Base-by-base conservation (phyloP, 2,329 filamentous ascomycete genomes). In the Penicillium sp. region DNA sequence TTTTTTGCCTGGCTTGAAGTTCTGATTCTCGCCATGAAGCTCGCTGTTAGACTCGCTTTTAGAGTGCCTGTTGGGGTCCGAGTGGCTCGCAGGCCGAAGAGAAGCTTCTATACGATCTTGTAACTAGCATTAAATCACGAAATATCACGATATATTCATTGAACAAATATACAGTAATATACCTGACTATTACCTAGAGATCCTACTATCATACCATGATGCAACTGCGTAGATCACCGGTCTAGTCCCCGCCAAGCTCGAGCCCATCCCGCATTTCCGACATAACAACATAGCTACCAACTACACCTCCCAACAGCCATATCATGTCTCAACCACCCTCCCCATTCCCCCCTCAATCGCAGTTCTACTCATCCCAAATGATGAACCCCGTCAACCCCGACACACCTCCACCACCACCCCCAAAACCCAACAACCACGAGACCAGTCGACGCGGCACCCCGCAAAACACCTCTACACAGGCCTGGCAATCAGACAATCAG, bases 341-440 rank as follows among this genome's bases (percentile, higher is more conserved):
- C 1, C 53, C 63, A 13, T 62, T 62, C 37, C 58, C 62, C 3
- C 51, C 59, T 3, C 60, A 59, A 17, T 53, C 59, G 2, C 56
- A 57, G 7, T 61, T 61, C 28, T 59, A 62, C 37, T 59, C 59
- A 17, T 51, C 10, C 33, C 57, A 33, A 47, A 55, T 61, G 45
- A 64, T 75, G 53, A 24, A 24, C 22, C 22, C 22, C 6, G 22
- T 24, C 22, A 75, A 77, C 51, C 68, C 76, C 5, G 73, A 77
- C 38, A 75, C 76, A 12, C 84, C 85, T 24, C 85, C 85, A 0
- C 77, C 82, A 8, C 84, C 83, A 15, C 85, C 85, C 2, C 85
- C 85, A 1, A 88, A 88, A 64, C 82, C 84, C 15, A 77, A 74
- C 58, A 84, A 79, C 67, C 83, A 84, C 65, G 84, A 87, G 57